phyloP scores from a whole-genome alignment of 768 basidiomycete genomes.

The Chalciporus piperatus region DNA sequence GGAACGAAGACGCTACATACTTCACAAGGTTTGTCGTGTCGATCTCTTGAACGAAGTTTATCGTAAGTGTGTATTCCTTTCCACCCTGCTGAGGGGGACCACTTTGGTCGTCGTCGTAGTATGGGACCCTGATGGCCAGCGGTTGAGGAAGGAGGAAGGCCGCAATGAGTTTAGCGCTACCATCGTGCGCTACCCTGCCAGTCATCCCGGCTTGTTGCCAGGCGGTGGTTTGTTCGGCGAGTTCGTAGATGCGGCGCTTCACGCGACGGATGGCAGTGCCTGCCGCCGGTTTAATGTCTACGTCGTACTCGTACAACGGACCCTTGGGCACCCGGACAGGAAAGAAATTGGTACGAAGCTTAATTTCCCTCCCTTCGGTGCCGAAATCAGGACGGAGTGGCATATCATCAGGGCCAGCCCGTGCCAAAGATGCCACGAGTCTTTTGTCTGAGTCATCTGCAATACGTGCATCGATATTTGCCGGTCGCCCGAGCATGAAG shows the following conservation, averaged over 20 bases:
- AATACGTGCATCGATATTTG: slow-evolving; percentile 53
- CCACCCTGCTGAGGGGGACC: slow-evolving; percentile 29
- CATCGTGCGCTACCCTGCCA: slow-evolving; percentile 46
- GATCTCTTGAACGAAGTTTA: slow-evolving; percentile 42
- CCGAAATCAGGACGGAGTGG: slow-evolving; percentile 52
- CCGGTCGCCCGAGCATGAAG: slow-evolving; percentile 39
- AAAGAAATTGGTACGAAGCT: slow-evolving; percentile 54
- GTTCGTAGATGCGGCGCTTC: slow-evolving; percentile 44
- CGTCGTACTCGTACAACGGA: slow-evolving; percentile 48
- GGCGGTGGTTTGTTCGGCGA: slow-evolving; percentile 42
- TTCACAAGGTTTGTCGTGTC: slow-evolving; percentile 40
- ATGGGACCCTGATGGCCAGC: slow-evolving; percentile 37
- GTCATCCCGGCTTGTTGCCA: slow-evolving; percentile 42
- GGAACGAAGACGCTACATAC: slow-evolving; percentile 25
- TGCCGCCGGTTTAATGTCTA: slow-evolving; percentile 37
- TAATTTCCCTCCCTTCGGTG: slow-evolving; percentile 40
- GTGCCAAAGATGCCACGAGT: slow-evolving; percentile 37
- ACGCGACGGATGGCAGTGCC: slow-evolving; percentile 37
- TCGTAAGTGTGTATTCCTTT: slow-evolving; percentile 43
- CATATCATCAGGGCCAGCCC: slow-evolving; percentile 28
- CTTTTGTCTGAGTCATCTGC: slow-evolving; percentile 41
- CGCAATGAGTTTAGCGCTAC: slow-evolving; percentile 45
- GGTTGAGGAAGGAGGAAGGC: slow-evolving; percentile 40
- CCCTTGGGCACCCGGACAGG: slow-evolving; percentile 45
- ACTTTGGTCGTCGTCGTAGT: slow-evolving; percentile 46